Base-by-base conservation (phyloP, 805 yeast species). In the Starmerella geochares region DNA sequence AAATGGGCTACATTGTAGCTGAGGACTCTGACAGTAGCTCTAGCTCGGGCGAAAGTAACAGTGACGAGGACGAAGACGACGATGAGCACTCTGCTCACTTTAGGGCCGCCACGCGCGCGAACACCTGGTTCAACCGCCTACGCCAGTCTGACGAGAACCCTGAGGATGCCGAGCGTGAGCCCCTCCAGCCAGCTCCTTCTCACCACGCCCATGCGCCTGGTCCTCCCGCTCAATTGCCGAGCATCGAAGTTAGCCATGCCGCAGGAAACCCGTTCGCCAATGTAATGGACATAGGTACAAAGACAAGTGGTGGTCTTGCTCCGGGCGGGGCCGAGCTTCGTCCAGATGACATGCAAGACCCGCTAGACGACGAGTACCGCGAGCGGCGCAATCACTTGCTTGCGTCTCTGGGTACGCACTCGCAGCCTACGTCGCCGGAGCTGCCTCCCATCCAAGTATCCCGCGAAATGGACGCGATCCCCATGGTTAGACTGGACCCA, bases 261-360 rank as follows among this genome's bases (percentile, higher is more conserved):
- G 45, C 48, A 4, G 32, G 46, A 10, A 48, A 55, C 32, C 56
- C 58, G 14, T 52, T 42, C 19, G 43, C 45, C 9, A 27, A 51
- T 23, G 29, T 63, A 23, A 47, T 62, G 47, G 67, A 63, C 42
- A 52, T 63, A 10, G 66, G 66, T 16, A 32, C 58, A 3, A 40
- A 53, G 20, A 53, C 58, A 5, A 56, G 62, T 28, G 67, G 65
- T 9, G 68, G 69, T 0, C 33, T 40, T 1, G 44, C 67, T 0
- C 67, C 68, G 0, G 67, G 68, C 1, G 65, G 64, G 1, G 49
- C 47, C 2, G 54, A 38, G n/a, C 4, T 16, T 11, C 43, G 37
- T 14, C 48, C 32, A 5, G 59, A 47, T 1, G 49, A 33, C 11
- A 57, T 33, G 3, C 40, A 36, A 8, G 61, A 57, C 36, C 52